Evolutionary conservation across 1,139 yeast species (phyloP).

Genomic region (Yamadazyma atlantica): DNA sequence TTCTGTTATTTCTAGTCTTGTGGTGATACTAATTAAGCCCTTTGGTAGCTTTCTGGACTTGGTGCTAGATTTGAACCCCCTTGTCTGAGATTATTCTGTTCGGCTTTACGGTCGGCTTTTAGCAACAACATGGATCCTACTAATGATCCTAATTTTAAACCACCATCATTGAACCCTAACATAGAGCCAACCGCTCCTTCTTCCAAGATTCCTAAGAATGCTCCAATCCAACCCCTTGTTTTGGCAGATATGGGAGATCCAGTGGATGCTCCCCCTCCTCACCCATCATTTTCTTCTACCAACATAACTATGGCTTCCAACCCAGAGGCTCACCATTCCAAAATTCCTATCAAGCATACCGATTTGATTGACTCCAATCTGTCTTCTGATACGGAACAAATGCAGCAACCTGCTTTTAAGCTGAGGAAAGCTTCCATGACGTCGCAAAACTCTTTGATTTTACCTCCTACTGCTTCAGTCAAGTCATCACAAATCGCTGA

Average conservation of each 20-base stretch:
- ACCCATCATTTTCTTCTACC: constrained; percentile 27
- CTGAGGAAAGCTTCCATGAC: not conserved
- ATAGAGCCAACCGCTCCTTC: constrained; percentile 72
- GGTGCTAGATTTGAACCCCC: too few species aligned
- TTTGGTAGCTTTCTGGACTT: too few species aligned
- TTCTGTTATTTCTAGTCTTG: not conserved
- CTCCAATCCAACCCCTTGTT: constrained; percentile 73
- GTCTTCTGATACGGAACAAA: constrained; percentile 12
- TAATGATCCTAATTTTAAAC: constrained; percentile 73
- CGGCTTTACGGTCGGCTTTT: too few species aligned
- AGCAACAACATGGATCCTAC: constrained; percentile 65
- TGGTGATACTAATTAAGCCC: too few species aligned
- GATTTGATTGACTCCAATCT: constrained; percentile 32
- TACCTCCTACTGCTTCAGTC: constrained; percentile 50
- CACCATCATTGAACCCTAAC: constrained; percentile 61
- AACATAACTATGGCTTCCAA: constrained; percentile 10
- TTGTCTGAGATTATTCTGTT: too few species aligned
- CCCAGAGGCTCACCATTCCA: constrained; percentile 22
- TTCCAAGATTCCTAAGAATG: constrained; percentile 69
- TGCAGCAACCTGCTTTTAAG: not conserved
- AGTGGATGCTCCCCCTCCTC: constrained; percentile 73
- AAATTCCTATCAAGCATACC: constrained; percentile 44
- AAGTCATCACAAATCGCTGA: constrained; percentile 80
- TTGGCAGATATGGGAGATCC: constrained; percentile 72
- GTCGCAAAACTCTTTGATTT: constrained; percentile 13